Conservation (phyloP, 768 basidiomycete species). For the Suillus weaverae region DNA sequence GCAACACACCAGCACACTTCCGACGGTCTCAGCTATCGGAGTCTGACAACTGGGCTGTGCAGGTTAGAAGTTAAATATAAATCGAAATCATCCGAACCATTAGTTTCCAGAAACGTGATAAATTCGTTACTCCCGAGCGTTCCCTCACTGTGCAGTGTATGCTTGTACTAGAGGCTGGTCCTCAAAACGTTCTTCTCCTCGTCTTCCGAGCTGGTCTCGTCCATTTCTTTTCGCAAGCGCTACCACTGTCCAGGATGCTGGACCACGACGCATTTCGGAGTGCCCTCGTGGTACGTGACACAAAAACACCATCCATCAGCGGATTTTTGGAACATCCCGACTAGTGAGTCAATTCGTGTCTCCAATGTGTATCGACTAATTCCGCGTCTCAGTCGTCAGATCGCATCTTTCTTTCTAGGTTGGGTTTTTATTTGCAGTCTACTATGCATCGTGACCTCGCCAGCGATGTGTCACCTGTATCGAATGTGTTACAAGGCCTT, state of each 20-base stretch:
- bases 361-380: not conserved
- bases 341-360: constrained; percentile 25
- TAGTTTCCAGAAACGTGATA: not conserved
- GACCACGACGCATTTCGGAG: not conserved
- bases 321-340: constrained; percentile 35
- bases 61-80: not conserved
- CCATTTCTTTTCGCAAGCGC: not conserved
- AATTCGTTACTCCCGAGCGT: not conserved
- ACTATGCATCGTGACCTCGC: constrained; percentile 24
- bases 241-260: constrained; percentile 3
- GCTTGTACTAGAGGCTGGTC: constrained; percentile 12
- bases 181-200: constrained; percentile 7
- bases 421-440: constrained; percentile 40
- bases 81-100: not conserved
- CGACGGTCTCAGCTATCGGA: not conserved
- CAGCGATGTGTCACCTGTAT: not conserved
- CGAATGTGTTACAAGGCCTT: constrained; percentile 1
- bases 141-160: not conserved
- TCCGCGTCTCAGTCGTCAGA: constrained; percentile 29
- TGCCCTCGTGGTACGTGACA: constrained; percentile 7
- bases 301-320: constrained; percentile 13
- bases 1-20: too few relatives aligned
- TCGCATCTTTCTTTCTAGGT: constrained; percentile 42
- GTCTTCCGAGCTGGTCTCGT: constrained; percentile 27
- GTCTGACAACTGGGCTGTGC: not conserved